Evolutionary conservation across 1,139 yeast genomes (phyloP), one percentile per base, ranked within the genome.

Genomic region (Spathaspora sp.): DNA sequence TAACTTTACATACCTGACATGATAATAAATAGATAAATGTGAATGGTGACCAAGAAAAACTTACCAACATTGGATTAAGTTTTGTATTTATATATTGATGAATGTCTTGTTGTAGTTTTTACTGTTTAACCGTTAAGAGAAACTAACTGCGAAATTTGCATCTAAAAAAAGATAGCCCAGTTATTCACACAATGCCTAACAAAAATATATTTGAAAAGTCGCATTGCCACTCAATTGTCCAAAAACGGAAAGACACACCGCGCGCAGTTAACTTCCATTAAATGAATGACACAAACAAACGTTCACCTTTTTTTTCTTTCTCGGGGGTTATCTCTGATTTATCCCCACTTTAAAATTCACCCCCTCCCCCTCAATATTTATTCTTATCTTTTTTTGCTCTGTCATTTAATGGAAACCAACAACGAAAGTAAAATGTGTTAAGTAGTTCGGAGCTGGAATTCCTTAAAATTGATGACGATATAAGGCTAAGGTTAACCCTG

Each of bases 111-210:
- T 11, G 13, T 7, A 2, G 9, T 4, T n/a, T 31, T 31, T 29
- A 31, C 18, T 6, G 7, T 31, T n/a, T 15, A 15, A 15, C 38
- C 16, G 13, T 17, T 15, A 34, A 34, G n/a, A 34, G 38, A 34
- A 34, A 34, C 24, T 17, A 34, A 34, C 38, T 17, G 38, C 38
- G 38, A 34, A 31, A 17, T 34, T 34, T 34, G 38, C 38, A 34
- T 10, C 38, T 34, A 17, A 34, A 17, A 29, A n/a, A 7, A 29
- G 34, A 29, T 29, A 29, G 13, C 34, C 33, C 11, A 33, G 11
- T 7, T 33, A 2, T 7, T 7, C 11, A 18, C 10, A 11, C 17
- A 24, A 34, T 34, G 38, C 38, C 38, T 34, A 34, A 34, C 38
- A 34, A 33, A 34, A 34, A 17, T 17, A 17, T n/a, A n/a, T n/a